Conservation (phyloP, 2,329 filamentous ascomycete species). For the Scleromitrula shiraiana region DNA sequence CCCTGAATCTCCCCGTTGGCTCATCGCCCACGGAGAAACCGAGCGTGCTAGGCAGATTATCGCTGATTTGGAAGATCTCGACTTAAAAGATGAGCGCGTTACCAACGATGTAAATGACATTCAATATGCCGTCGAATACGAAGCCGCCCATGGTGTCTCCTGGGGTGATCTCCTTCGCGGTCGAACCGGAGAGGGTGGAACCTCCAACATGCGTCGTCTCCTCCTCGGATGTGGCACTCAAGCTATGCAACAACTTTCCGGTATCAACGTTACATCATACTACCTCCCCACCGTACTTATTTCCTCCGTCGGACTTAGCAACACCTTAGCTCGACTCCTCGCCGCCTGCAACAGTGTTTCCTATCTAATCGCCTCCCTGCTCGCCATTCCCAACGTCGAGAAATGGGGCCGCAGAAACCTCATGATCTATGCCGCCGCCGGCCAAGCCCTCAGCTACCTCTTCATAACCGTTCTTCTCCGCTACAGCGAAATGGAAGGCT, state of each 20-base stretch:
- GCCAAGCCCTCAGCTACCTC: constrained; percentile 58
- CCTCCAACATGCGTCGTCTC: constrained; percentile 51
- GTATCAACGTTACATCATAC: constrained; percentile 38
- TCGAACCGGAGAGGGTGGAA: neutral
- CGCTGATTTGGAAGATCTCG: constrained; percentile 13
- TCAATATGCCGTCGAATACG: constrained; percentile 5
- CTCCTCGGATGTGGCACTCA: constrained; percentile 62
- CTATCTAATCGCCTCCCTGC: constrained; percentile 6
- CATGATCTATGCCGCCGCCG: constrained; percentile 61
- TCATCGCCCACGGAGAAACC: constrained; percentile 28
- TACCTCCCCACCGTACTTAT: constrained; percentile 44
- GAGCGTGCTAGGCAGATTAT: constrained; percentile 32
- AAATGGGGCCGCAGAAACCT: constrained; percentile 60
- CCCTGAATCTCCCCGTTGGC: constrained; percentile 33
- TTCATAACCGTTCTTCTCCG: constrained; percentile 34
- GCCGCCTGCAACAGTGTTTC: constrained; percentile 40
- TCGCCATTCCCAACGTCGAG: constrained; percentile 37
- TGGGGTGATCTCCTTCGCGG: constrained; percentile 7
- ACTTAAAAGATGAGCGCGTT: constrained; percentile 43
- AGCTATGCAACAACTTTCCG: constrained; percentile 43
- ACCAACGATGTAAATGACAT: constrained; percentile 43
- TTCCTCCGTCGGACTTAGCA: constrained; percentile 38
- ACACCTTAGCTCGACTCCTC: constrained; percentile 42
- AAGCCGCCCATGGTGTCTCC: constrained; percentile 3
- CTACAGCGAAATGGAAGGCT: constrained; percentile 18